These are phyloP conservation scores for Populus deltoides DNA, from an alignment of 345 rosid species.

Conservation along the genomic window DNA sequence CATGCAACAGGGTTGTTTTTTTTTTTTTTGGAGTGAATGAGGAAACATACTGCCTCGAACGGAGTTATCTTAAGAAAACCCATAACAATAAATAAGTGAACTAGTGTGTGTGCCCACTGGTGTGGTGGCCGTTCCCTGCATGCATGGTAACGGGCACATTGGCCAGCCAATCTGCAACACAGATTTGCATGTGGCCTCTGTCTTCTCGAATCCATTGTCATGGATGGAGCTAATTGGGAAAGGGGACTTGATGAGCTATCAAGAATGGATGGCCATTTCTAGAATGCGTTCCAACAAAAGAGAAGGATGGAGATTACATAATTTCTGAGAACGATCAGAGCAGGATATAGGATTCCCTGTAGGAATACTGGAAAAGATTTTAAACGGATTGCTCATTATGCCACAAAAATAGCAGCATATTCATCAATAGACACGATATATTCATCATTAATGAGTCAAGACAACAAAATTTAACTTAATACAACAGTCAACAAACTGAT, in stretches of 20 bases:
- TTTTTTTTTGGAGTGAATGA: not conserved
- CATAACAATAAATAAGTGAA: not conserved
- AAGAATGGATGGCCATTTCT: not conserved
- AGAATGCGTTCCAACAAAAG: not conserved
- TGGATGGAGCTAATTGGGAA: not conserved
- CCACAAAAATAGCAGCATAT: too few relatives aligned
- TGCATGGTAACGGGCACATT: not conserved
- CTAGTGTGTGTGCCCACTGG: not conserved
- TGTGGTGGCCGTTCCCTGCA: not conserved
- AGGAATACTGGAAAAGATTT: too few relatives aligned
- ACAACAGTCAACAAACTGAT: too few relatives aligned
- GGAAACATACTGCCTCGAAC: not conserved
- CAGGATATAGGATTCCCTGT: too few relatives aligned
- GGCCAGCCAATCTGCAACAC: constrained; percentile 9
- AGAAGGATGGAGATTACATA: too few relatives aligned
- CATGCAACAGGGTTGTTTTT: not conserved
- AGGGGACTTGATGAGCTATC: not conserved
- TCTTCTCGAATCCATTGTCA: not conserved
- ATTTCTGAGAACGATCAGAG: too few relatives aligned
- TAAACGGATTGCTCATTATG: too few relatives aligned
- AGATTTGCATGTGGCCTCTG: constrained; percentile 7
- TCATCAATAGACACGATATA: too few relatives aligned
- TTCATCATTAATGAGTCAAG: too few relatives aligned
- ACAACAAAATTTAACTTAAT: too few relatives aligned
- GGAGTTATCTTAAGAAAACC: not conserved